Percentiles rank a stretch among this genome's conserved stretches.
Evolutionary conservation across 2,329 filamentous ascomycete species (phyloP).

Genomic region (Phaeosphaeriaceae sp.): DNA sequence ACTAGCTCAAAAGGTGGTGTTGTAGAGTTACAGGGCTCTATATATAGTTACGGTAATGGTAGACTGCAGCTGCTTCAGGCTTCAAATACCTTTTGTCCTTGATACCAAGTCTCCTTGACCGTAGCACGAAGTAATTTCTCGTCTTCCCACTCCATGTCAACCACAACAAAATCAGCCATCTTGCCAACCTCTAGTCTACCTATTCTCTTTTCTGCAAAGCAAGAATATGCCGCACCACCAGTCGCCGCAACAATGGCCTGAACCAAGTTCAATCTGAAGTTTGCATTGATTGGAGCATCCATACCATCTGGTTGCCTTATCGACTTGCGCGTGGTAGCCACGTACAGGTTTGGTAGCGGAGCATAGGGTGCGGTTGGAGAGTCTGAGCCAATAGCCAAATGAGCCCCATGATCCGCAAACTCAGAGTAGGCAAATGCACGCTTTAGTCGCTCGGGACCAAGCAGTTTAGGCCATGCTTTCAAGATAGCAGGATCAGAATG

Average conservation of each 20-base stretch:
- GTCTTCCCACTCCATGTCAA: conserved; percentile 59
- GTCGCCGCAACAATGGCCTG: conserved; percentile 63
- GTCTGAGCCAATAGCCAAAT: conserved; percentile 65
- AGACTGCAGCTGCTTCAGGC: conserved; percentile 2
- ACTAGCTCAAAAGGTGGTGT: no score
- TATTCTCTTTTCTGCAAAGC: conserved; percentile 62
- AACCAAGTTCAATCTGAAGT: conserved; percentile 61
- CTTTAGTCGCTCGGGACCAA: conserved; percentile 61
- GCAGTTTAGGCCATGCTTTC: conserved; percentile 64
- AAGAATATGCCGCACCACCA: conserved; percentile 63
- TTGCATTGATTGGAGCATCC: conserved; percentile 56
- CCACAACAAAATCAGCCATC: conserved; percentile 64
- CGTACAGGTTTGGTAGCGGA: conserved; percentile 63
- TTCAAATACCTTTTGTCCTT: conserved; percentile 47
- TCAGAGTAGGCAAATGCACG: conserved; percentile 70
- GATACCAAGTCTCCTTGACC: conserved; percentile 62
- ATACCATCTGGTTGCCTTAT: conserved; percentile 55
- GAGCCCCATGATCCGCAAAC: conserved; percentile 61
- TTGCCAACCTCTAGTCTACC: conserved; percentile 61
- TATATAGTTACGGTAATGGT: no score
- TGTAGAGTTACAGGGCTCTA: no score
- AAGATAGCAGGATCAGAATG: conserved; percentile 78
- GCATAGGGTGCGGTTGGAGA: conserved; percentile 64
- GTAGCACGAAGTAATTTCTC: conserved; percentile 55
- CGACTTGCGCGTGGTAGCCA: conserved; percentile 64